Evolutionary conservation across 352 stramenopile genomes (phyloP).

Genomic region (Halophytophthora polymorphica): DNA sequence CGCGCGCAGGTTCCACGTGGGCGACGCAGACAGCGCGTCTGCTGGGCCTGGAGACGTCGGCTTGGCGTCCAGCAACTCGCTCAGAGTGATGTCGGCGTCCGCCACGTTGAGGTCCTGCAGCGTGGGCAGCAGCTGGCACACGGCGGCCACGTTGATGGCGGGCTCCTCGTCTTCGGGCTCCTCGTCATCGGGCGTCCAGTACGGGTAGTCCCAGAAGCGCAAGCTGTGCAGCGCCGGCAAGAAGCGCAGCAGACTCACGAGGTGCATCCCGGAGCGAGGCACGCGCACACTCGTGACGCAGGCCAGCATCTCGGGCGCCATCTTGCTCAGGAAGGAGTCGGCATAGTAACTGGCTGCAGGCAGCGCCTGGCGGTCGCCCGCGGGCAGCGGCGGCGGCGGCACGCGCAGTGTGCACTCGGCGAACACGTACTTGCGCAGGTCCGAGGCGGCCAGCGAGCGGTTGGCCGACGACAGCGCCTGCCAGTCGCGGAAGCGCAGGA

Average conservation of each 20-base stretch:
- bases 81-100: conserved; percentile 27
- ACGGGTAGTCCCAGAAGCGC: conserved; percentile 44
- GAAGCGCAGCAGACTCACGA: conserved; percentile 36
- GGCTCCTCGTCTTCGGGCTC: conserved; percentile 23
- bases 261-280: conserved; percentile 36
- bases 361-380: conserved; percentile 11
- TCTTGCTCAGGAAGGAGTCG: conserved; percentile 28
- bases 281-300: conserved; percentile 28
- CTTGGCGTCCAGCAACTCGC: conserved; percentile 21
- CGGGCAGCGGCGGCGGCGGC: conserved; percentile 21
- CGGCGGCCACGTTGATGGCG: conserved; percentile 33
- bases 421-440: conserved; percentile 43
- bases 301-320: conserved; percentile 26
- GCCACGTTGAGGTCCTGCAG: conserved; percentile 39
- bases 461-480: conserved; percentile 35
- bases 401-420: conserved; percentile 37
- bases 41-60: not conserved
- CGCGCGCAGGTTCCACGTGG: conserved; percentile 16
- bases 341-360: conserved; percentile 31
- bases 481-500: conserved; percentile 36
- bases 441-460: conserved; percentile 22
- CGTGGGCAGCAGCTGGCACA: conserved; percentile 25
- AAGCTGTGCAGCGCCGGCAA: conserved; percentile 27
- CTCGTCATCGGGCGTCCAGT: conserved; percentile 23
- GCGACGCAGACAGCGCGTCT: too few species aligned